Evolutionary conservation across 768 basidiomycete species (phyloP), one percentile per base, ranked within the genome.

Genomic region (Suillus discolor): DNA sequence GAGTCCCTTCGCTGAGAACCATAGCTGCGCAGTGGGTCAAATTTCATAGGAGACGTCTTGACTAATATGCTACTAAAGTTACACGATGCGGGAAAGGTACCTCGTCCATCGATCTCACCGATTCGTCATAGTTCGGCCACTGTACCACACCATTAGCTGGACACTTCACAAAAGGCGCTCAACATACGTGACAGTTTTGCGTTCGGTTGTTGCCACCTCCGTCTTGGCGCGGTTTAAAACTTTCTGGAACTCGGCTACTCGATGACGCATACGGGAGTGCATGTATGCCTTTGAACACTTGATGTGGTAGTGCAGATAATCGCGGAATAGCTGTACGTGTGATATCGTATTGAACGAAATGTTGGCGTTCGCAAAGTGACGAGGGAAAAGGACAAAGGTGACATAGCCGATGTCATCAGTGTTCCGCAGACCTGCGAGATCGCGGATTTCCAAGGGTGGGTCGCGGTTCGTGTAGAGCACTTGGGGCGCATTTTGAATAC

Each of bases 241-340:
- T 78, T 95, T 95, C 79, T 94, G 92, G 83, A 99, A 99, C 78
- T 97, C 94, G 1, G 92, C 87, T 15, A 97, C 97, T 12, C 97
- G 89, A 71, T 91, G 85, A 66, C 97, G 85, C 95, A 99, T 96
- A 54, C 97, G 85, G 3, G 94, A 96, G 79, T 99, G 97, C 94
- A 99, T 97, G 80, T 99, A 99, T 0, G 97, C 97, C 78, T 98
- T 98, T 62, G 91, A 96, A 75, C 95, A 96, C 73, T 97, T 99
- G 85, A 99, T 97, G 75, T 99, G 97, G 78, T 99, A 99, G 79
- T 99, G 97, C n/a, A 99, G 83, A 74, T 98, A 98, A 78, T 98
- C 95, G 64, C 97, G 88, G 91, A 99, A 99, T 31, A 97, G 82
- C 75, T 98, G 94, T 72, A 99, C 92, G 71, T 94, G 94, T 36